Conservation (phyloP, 257 asterid genomes). For the Ilex asprella region DNA sequence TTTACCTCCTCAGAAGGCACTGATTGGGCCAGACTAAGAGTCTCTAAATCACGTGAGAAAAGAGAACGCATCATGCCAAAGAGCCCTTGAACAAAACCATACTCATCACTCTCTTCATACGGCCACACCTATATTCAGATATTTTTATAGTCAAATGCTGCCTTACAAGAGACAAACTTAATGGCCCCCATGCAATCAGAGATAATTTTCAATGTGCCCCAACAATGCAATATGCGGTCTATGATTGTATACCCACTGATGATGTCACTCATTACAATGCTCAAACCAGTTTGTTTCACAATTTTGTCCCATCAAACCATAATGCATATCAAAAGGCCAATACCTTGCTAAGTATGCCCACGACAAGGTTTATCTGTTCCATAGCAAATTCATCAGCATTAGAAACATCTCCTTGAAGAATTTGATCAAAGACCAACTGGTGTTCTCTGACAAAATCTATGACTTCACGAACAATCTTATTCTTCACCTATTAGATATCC, state of each 20-base stretch:
- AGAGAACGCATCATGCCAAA: constrained; percentile 67
- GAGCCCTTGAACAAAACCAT: constrained; percentile 87
- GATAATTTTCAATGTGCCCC: neutral
- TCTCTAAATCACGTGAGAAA: constrained; percentile 55
- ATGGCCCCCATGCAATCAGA: neutral
- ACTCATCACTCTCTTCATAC: constrained; percentile 78
- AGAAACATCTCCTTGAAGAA: constrained; percentile 70
- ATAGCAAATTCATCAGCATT: constrained; percentile 62
- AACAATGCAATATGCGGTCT: neutral
- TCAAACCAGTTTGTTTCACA: too few relatives aligned
- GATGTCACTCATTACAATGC: too few relatives aligned
- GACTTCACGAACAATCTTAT: constrained; percentile 85
- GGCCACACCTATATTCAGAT: constrained; percentile 73
- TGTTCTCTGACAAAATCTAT: constrained; percentile 70
- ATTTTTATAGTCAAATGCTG: neutral
- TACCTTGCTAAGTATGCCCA: constrained; percentile 88
- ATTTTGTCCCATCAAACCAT: too few relatives aligned
- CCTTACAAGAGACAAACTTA: neutral
- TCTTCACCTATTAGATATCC: constrained; percentile 62
- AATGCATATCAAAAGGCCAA: neutral
- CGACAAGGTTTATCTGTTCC: constrained; percentile 77
- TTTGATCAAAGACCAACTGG: constrained; percentile 80
- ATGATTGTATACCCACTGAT: neutral
- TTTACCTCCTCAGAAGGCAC: constrained; percentile 58
- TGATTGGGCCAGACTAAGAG: constrained; percentile 42